Conservation (phyloP, 164 flowering plant species). For the Malania oleifera region DNA sequence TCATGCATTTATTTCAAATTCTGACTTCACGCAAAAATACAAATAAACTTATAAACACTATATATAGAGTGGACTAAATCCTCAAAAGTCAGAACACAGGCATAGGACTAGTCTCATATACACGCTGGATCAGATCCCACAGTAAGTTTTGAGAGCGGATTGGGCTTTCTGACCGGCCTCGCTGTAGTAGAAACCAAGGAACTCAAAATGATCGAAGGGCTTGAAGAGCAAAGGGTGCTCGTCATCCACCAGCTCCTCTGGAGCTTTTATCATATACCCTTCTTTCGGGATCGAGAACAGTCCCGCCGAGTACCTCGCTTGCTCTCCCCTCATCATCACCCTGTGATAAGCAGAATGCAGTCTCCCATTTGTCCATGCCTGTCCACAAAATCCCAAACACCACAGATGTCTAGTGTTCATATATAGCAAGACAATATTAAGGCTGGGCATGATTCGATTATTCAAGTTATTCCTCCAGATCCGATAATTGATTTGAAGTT, state of each 20-base stretch:
- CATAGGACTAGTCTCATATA: too few species aligned
- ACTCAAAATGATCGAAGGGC: slow-evolving; percentile 50
- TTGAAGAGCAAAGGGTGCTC: slow-evolving; percentile 52
- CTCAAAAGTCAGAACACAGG: too few species aligned
- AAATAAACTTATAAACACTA: too few species aligned
- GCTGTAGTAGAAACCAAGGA: slow-evolving; percentile 30
- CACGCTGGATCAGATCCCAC: slow-evolving; percentile 27
- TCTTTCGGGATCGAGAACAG: slow-evolving; percentile 45
- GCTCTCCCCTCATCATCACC: slow-evolving; percentile 48
- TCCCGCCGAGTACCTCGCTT: slow-evolving; percentile 46
- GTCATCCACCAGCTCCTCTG: slow-evolving; percentile 58
- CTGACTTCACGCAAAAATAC: too few species aligned
- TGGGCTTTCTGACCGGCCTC: slow-evolving; percentile 38
- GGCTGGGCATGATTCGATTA: too few species aligned
- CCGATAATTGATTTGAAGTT: too few species aligned
- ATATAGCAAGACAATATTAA: too few species aligned
- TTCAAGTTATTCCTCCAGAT: too few species aligned
- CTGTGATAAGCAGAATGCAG: slow-evolving; percentile 45
- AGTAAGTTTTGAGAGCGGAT: slow-evolving; percentile 41
- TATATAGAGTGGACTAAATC: too few species aligned
- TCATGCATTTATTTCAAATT: too few species aligned
- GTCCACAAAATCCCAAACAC: too few species aligned
- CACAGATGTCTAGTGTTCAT: too few species aligned
- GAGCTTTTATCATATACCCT: slow-evolving; percentile 38
- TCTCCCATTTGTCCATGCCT: slow-evolving; percentile 62